Percentiles rank a stretch among this genome's conserved stretches.
Conservation (phyloP, 2,329 filamentous ascomycete species). For the Bipolaris victoriae region DNA sequence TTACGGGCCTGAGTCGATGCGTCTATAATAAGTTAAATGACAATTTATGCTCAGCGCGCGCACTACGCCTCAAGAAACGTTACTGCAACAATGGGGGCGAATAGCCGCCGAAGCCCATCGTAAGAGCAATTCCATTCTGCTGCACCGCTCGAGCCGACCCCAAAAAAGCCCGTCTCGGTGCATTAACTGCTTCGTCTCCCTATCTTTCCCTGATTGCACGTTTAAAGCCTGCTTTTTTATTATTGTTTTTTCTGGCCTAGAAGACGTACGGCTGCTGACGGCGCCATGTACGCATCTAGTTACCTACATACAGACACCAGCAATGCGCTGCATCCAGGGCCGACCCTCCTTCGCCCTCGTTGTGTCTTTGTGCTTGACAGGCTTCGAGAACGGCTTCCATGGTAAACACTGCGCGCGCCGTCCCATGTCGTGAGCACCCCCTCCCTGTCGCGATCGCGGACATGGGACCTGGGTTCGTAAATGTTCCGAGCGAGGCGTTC, state of each 20-base stretch:
- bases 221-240: slow-evolving; percentile 28
- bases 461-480: slow-evolving; percentile 49
- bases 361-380: slow-evolving; percentile 21
- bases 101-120: slow-evolving; percentile 24
- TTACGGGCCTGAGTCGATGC: background rate
- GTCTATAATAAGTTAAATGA: slow-evolving; percentile 37
- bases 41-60: slow-evolving; percentile 34
- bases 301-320: background rate
- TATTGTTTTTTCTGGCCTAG: background rate
- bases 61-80: slow-evolving; percentile 31
- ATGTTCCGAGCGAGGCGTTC: slow-evolving; percentile 47
- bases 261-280: background rate
- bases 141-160: slow-evolving; percentile 41
- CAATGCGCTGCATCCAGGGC: slow-evolving; percentile 23
- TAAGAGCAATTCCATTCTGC: slow-evolving; percentile 19
- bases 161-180: slow-evolving; percentile 19
- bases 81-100: slow-evolving; percentile 17
- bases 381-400: slow-evolving; percentile 34
- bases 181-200: slow-evolving; percentile 24
- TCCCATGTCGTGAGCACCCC: slow-evolving; percentile 28
- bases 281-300: background rate
- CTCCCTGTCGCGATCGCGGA: slow-evolving; percentile 43
- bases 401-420: slow-evolving; percentile 26
- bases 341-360: slow-evolving; percentile 11
- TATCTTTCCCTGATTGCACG: slow-evolving; percentile 23